A percentile compares a stretch with the other conserved stretches of the same genome.
phyloP scores from a whole-genome alignment of 345 rosid species.

The Gossypium stocksii region DNA sequence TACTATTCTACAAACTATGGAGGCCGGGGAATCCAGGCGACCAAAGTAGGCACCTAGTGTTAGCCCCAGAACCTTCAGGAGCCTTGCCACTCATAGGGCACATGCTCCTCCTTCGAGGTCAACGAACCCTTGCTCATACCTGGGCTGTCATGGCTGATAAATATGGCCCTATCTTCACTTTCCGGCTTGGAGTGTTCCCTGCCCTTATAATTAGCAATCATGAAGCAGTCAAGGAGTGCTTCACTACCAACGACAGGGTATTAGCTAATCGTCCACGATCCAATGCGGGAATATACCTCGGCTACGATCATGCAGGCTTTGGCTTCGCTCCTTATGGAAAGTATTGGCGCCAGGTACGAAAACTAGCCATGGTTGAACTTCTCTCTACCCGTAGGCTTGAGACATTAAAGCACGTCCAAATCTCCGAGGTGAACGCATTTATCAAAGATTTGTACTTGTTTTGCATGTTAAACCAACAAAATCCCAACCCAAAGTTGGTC shows the following conservation, averaged over 20 bases:
- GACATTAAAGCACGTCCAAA: neutral
- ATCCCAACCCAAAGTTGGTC: neutral
- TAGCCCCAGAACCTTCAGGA: slow-evolving; percentile 14
- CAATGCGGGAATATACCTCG: slow-evolving; percentile 4
- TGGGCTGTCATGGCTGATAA: no score
- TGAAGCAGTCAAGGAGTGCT: slow-evolving; percentile 23
- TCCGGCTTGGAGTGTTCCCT: slow-evolving; percentile 7
- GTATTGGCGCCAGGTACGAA: slow-evolving; percentile 20
- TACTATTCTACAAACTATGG: slow-evolving; percentile 8
- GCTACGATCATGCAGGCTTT: slow-evolving; percentile 18
- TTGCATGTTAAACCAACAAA: neutral
- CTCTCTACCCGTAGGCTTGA: slow-evolving; percentile 17
- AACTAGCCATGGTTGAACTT: slow-evolving; percentile 21
- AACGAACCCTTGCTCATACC: neutral
- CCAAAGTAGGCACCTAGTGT: neutral
- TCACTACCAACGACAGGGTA: slow-evolving; percentile 28
- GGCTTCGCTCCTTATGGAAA: slow-evolving; percentile 23
- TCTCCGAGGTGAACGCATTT: slow-evolving; percentile 7
- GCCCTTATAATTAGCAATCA: neutral
- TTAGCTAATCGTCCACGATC: slow-evolving; percentile 29
- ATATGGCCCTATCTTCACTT: neutral
- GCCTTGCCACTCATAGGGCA: slow-evolving; percentile 14
- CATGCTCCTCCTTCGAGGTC: slow-evolving; percentile 8
- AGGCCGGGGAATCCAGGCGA: neutral
- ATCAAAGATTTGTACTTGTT: slow-evolving; percentile 4